A percentile compares a stretch with the other conserved stretches of the same genome.
Evolutionary conservation across 192 early-diverging fungal species (phyloP).

Genomic region (Chytriomyces sp.): DNA sequence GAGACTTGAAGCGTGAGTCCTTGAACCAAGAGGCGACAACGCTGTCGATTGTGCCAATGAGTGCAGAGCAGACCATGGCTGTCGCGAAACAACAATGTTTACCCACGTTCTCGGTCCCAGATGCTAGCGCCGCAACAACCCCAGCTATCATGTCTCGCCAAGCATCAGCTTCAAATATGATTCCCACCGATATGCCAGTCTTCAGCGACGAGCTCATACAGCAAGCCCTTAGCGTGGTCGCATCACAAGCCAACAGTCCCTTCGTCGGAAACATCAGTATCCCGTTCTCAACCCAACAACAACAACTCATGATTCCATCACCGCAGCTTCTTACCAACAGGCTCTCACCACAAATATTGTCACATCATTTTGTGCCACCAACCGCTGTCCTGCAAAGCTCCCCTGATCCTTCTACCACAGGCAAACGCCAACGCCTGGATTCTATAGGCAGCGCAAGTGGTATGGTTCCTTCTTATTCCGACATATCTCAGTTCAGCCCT

Average conservation of each 20-base stretch:
- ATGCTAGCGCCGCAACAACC: conserved; percentile 55
- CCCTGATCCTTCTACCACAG: neutral
- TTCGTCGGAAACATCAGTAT: neutral
- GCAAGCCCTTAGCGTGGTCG: neutral
- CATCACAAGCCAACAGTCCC: conserved; percentile 4
- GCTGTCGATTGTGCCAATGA: conserved; percentile 45
- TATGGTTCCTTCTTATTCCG: neutral
- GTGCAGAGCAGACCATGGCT: conserved; percentile 39
- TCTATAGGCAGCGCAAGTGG: neutral
- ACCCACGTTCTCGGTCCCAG: conserved; percentile 63
- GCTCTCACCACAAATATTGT: neutral
- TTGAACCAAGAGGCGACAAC: conserved; percentile 84
- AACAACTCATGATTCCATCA: neutral
- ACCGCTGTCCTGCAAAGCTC: neutral
- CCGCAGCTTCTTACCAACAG: neutral
- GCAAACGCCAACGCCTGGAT: neutral
- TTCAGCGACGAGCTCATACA: neutral
- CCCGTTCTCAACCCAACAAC: conserved; percentile 3
- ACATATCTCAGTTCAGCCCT: neutral
- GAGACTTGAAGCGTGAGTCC: conserved; percentile 93
- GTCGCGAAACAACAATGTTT: conserved; percentile 65
- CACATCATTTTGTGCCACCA: conserved; percentile 16
- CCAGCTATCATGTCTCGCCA: conserved; percentile 38
- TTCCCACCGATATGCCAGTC: conserved; percentile 21
- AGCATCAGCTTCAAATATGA: conserved; percentile 36